These are phyloP conservation scores for Aphanomyces stellatus DNA, from an alignment of 352 stramenopile species.

Conservation along the genomic window DNA sequence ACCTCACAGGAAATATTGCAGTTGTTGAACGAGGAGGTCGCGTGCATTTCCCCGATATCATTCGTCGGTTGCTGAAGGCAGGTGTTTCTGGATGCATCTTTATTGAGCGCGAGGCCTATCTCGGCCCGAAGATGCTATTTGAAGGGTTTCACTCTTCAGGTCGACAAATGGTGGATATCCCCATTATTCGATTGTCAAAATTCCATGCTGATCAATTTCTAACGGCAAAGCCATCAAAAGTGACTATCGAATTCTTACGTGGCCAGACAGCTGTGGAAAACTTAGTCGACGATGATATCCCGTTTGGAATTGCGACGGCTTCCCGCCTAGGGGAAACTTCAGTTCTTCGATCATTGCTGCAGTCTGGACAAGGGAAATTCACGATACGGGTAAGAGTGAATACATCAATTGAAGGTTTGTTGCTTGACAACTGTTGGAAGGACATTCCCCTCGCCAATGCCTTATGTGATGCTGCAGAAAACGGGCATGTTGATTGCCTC, in stretches of 20 bases:
- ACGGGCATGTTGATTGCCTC: conserved; percentile 74
- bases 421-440: background rate
- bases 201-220: conserved; percentile 69
- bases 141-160: conserved; percentile 83
- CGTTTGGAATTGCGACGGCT: conserved; percentile 62
- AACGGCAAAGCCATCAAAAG: conserved; percentile 36
- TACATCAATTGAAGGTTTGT: background rate
- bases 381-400: background rate
- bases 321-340: conserved; percentile 63
- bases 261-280: conserved; percentile 58
- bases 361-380: background rate
- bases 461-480: conserved; percentile 71
- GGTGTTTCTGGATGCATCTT: conserved; percentile 69
- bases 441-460: conserved; percentile 66
- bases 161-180: conserved; percentile 56
- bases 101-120: conserved; percentile 52
- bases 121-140: conserved; percentile 61
- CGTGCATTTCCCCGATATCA: conserved; percentile 79
- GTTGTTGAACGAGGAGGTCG: conserved; percentile 68
- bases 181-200: conserved; percentile 70
- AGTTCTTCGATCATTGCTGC: conserved; percentile 49
- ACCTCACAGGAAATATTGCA: conserved; percentile 55
- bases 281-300: conserved; percentile 59
- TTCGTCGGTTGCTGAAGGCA: conserved; percentile 50
- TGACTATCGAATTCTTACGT: conserved; percentile 63